Base-by-base conservation (phyloP, 768 basidiomycete species). In the Dacryopinax spathularia region DNA sequence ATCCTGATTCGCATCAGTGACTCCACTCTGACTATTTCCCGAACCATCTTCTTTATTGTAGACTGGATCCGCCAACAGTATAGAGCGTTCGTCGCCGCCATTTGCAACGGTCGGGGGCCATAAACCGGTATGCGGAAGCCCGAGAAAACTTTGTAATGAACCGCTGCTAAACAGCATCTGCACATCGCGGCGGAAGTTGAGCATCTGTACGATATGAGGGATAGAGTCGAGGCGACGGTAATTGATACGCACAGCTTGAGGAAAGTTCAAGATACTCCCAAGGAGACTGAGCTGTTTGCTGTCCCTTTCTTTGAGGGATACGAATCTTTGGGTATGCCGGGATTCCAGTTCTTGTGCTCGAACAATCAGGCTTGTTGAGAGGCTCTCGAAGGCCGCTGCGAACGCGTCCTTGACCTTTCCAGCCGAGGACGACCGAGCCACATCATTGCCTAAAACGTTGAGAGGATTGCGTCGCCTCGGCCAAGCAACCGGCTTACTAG, bases 351-450 rank as follows among this genome's bases (percentile, higher is more conserved):
- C 80, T 7, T 83, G 82, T 15, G 85, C 85, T 22, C 82, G 80
- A 66, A 82, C 66, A 69, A 83, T 89, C 34, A 89, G 80, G 1
- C 85, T 81, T 0, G 88, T 80, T n/a, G 86, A 85, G 71, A 99
- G 71, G 10, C 77, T 68, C 78, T 79, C 77, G 69, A 74, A 78
- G 2, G 79, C 95, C 1, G 94, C 94, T 0, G 88, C 86, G 65
- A 98, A 80, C 1, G 91, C 87, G 60, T 83, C 82, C 25, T 85
- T 84, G 36, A 98, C 92, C 70, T 85, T 86, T 66, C 96, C 89
- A 34, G 83, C 85, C 74, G 84, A 94, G 0, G 93, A 92, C 1
- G 92, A 91, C 61, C 81, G 83, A 0, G 93, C 91, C 29, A 98
- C 91, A 74, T 98, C 94, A 71, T 98, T 97, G 27, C 12, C 33